phyloP scores from a whole-genome alignment of 805 yeast species.

The Metschnikowia gruessii region DNA sequence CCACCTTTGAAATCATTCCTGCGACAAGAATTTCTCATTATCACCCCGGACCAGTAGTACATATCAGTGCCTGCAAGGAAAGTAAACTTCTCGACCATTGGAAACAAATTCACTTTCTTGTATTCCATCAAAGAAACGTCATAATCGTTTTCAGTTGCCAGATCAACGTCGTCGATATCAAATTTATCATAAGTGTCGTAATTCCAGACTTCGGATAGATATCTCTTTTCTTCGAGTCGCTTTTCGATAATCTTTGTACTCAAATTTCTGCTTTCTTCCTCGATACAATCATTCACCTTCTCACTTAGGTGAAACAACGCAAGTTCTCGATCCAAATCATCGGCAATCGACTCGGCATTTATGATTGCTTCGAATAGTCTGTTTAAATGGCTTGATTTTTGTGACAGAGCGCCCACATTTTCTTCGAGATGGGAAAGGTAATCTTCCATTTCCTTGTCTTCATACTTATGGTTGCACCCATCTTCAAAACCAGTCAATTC shows the following conservation, averaged over 20 bases:
- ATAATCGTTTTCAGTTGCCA: slow-evolving; percentile 23
- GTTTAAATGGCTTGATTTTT: slow-evolving; percentile 21
- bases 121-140: slow-evolving; percentile 45
- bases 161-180: slow-evolving; percentile 35
- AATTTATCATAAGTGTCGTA: slow-evolving; percentile 40
- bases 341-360: slow-evolving; percentile 33
- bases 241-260: slow-evolving; percentile 33
- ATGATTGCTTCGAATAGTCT: slow-evolving; percentile 34
- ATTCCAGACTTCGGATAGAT: slow-evolving; percentile 36
- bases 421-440: slow-evolving; percentile 17
- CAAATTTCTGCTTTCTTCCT: slow-evolving; percentile 32
- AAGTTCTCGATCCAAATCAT: slow-evolving; percentile 36
- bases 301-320: slow-evolving; percentile 33
- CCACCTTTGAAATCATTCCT: slow-evolving; percentile 86
- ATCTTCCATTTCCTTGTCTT: slow-evolving; percentile 25
- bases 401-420: slow-evolving; percentile 5
- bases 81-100: slow-evolving; percentile 89
- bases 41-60: slow-evolving; percentile 97
- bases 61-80: slow-evolving; percentile 69
- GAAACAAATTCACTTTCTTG: slow-evolving; percentile 68
- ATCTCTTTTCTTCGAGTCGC: slow-evolving; percentile 31
- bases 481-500: slow-evolving; percentile 29
- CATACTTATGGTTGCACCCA: slow-evolving; percentile 17
- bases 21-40: slow-evolving; percentile 93
- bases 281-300: slow-evolving; percentile 30